Evolutionary conservation across 352 stramenopile species (phyloP).

Genomic region (Phytopythium kandeliae): DNA sequence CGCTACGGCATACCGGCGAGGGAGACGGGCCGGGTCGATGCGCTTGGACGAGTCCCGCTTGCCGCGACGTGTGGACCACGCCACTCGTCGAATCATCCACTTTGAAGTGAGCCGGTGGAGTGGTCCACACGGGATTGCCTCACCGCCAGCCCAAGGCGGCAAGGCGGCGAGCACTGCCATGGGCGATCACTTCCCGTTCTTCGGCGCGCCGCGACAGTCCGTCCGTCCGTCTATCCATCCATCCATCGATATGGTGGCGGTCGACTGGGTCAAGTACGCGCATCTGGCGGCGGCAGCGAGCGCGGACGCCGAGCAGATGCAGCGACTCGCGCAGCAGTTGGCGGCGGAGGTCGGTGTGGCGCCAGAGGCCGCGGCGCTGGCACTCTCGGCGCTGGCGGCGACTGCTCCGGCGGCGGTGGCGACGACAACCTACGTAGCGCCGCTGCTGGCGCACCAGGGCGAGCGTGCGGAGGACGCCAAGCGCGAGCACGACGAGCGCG

Average conservation of each 20-base stretch:
- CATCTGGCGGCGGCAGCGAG: conserved; percentile 11
- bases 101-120: not conserved
- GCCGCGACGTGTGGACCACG: no score
- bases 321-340: conserved; percentile 21
- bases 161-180: no score
- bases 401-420: not conserved
- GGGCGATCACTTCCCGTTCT: conserved; percentile 5
- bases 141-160: no score
- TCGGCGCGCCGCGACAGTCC: not conserved
- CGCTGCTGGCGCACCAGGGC: conserved; percentile 30
- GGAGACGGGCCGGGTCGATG: no score
- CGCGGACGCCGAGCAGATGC: conserved; percentile 7
- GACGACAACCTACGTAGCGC: conserved; percentile 42
- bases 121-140: not conserved
- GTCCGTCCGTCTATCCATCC: no score
- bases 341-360: conserved; percentile 20
- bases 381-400: conserved; percentile 19
- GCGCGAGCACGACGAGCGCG: conserved; percentile 27
- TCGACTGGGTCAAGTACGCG: conserved; percentile 22
- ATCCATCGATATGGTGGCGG: conserved; percentile 9
- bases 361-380: conserved; percentile 15
- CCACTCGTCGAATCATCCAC: no score
- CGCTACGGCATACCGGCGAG: not conserved
- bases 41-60: no score
- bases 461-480: conserved; percentile 19